phyloP scores from a whole-genome alignment of 768 basidiomycete species.

The Serpula lacrymans region DNA sequence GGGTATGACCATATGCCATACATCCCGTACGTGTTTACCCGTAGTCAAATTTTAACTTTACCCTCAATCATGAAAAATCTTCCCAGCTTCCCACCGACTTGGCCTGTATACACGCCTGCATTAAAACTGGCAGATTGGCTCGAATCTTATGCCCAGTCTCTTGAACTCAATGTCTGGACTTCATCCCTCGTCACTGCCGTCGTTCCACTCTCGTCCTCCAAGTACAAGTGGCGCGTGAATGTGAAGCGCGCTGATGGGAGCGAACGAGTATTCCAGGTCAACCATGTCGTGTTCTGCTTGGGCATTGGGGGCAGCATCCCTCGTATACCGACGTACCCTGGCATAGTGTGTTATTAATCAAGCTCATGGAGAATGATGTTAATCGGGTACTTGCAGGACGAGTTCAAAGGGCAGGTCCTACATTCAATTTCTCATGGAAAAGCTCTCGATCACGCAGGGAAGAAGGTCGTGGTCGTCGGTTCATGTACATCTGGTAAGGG shows the following conservation, averaged over 20 bases:
- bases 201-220: too few relatives aligned
- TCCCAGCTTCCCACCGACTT: background rate
- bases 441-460: slow-evolving; percentile 57
- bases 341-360: slow-evolving; percentile 23
- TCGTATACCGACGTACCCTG: slow-evolving; percentile 39
- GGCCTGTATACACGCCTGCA: slow-evolving; percentile 1
- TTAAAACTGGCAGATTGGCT: slow-evolving; percentile 6
- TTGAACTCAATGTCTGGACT: slow-evolving; percentile 33
- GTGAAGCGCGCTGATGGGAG: slow-evolving; percentile 26
- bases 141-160: slow-evolving; percentile 20
- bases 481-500: slow-evolving; percentile 55
- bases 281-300: slow-evolving; percentile 48
- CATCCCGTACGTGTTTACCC: slow-evolving; percentile 12
- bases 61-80: background rate
- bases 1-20: slow-evolving; percentile 14
- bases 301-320: slow-evolving; percentile 42
- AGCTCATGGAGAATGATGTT: background rate
- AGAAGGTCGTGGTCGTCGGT: slow-evolving; percentile 70
- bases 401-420: slow-evolving; percentile 58
- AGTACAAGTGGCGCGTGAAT: slow-evolving; percentile 42
- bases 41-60: background rate
- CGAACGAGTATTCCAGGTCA: slow-evolving; percentile 30
- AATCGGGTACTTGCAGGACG: slow-evolving; percentile 32
- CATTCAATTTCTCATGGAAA: slow-evolving; percentile 57
- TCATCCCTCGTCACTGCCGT: slow-evolving; percentile 23